phyloP scores from a whole-genome alignment of 805 yeast species.

The Dipodascus geniculatus region DNA sequence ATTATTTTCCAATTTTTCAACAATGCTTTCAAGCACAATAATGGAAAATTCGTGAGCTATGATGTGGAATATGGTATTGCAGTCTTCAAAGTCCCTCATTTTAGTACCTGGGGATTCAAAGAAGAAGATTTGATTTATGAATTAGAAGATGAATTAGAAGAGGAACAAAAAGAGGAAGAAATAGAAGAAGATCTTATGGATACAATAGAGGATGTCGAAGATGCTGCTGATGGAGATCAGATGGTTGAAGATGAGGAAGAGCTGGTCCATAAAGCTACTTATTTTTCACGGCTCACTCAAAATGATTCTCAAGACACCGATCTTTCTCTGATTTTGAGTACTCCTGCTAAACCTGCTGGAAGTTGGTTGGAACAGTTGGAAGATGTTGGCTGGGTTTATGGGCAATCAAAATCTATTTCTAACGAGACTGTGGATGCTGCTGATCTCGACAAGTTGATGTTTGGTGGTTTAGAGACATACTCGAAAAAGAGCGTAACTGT shows the following conservation, averaged over 20 bases:
- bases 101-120: slow-evolving; percentile 82
- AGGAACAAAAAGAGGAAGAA: slow-evolving; percentile 36
- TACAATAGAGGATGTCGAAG: slow-evolving; percentile 4
- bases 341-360: background rate
- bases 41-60: slow-evolving; percentile 71
- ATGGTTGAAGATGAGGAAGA: slow-evolving; percentile 29
- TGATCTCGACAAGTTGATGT: slow-evolving; percentile 37
- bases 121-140: slow-evolving; percentile 14
- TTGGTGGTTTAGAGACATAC: slow-evolving; percentile 25
- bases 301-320: background rate
- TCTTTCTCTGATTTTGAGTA: background rate
- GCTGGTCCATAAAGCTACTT: background rate
- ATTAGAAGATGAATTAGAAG: slow-evolving; percentile 45
- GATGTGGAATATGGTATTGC: slow-evolving; percentile 65
- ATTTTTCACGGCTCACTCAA: background rate
- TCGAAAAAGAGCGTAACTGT: slow-evolving; percentile 7
- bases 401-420: background rate
- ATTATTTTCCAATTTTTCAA: slow-evolving; percentile 36
- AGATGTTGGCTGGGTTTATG: background rate
- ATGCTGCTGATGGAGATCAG: slow-evolving; percentile 5
- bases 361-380: background rate
- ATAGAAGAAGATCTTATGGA: slow-evolving; percentile 20
- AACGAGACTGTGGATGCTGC: slow-evolving; percentile 25
- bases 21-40: slow-evolving; percentile 41
- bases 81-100: slow-evolving; percentile 80